Base-by-base conservation (phyloP, 2,329 filamentous ascomycete genomes). In the Monilinia aucupariae region DNA sequence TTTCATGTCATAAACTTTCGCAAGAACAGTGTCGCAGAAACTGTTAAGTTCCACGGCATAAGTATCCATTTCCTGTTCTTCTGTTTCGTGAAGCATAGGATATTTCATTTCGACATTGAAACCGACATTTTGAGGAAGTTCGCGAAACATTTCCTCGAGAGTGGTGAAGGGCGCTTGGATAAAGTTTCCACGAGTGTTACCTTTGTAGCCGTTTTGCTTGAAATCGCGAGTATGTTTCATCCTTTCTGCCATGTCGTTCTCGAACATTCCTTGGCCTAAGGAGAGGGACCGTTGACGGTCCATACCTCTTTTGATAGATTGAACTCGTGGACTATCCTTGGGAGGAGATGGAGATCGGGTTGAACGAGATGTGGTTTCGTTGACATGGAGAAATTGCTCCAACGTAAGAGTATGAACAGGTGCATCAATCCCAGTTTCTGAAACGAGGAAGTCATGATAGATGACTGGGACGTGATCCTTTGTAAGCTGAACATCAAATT, bases 51-150 rank as follows among this genome's bases (percentile, higher is more conserved):
- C 94, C 53, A 97, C 90, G 0, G 91, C 92, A 73, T 96, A 96
- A 3, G 90, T 90, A 74, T 97, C 93, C 92, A 97, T 97, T 70
- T 96, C 91, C 68, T 97, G 90, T 74, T 96, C 90, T 75, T 97
- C 91, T 64, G 86, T 91, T 79, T 99, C 96, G 74, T 93, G 89
- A 49, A 99, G 84, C 92, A 97, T 97, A 6, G 94, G 94, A 74
- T 99, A 99, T 77, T 99, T 97, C 83, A 99, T 90, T 79, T 99
- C 94, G 69, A 99, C 96, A 76, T 99, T 97, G 82, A 99, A 99
- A 17, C 94, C 92, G 27, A 96, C 89, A 17, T 85, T 81, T 66
- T 89, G 83, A 0, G 92, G 91, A 0, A 99, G 79, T 72, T 92
- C 88, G 71, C 85, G 84, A 78, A 99, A 97, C 74, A 97, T 86